phyloP scores from a whole-genome alignment of 2,329 filamentous ascomycete species.

The Emydomyces testavorans region DNA sequence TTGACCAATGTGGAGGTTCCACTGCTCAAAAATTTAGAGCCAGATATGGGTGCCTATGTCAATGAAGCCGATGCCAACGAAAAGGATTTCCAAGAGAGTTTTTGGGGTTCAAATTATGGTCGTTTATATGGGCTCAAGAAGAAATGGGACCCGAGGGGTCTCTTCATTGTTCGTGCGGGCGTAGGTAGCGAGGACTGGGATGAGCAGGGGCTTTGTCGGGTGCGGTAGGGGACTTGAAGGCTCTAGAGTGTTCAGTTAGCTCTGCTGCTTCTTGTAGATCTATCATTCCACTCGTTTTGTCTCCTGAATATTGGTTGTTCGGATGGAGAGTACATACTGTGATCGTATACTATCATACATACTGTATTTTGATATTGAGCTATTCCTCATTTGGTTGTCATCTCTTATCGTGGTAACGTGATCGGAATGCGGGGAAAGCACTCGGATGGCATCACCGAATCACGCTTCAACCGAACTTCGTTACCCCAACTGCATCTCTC shows the following conservation, averaged over 20 bases:
- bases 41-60: conserved; percentile 32
- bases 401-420: too few relatives aligned
- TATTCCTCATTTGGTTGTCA: too few relatives aligned
- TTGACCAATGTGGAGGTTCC: conserved; percentile 31
- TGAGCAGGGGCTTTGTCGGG: conserved; percentile 11
- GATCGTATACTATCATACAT: too few relatives aligned
- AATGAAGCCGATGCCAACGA: conserved; percentile 32
- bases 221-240: neutral
- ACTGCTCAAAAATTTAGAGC: conserved; percentile 29
- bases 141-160: conserved; percentile 32
- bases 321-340: too few relatives aligned
- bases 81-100: conserved; percentile 31
- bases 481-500: too few relatives aligned
- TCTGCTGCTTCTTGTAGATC: neutral
- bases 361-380: too few relatives aligned
- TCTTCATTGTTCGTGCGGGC: conserved; percentile 41
- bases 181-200: conserved; percentile 26
- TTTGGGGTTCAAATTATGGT: conserved; percentile 35
- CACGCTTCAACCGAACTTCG: too few relatives aligned
- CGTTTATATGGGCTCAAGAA: conserved; percentile 30
- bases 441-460: too few relatives aligned
- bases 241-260: neutral
- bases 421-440: too few relatives aligned
- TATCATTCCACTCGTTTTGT: too few relatives aligned
- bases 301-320: too few relatives aligned